These are phyloP conservation scores for Dactylellina cionopaga DNA, from an alignment of 2,329 filamentous ascomycete genomes.

Conservation along the genomic window DNA sequence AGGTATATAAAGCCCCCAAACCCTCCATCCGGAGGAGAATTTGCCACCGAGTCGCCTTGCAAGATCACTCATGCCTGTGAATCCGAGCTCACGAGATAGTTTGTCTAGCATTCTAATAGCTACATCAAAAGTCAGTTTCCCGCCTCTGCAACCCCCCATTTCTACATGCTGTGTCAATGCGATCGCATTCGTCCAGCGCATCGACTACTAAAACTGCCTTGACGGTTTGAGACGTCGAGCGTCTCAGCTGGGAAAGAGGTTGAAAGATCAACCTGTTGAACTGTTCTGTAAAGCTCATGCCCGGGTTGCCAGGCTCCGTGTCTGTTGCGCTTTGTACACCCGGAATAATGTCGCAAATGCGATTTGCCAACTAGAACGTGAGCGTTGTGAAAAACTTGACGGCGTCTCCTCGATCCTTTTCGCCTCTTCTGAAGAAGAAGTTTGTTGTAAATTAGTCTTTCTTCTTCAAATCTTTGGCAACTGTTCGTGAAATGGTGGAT, in stretches of 20 bases:
- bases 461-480: background rate
- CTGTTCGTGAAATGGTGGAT: constrained; percentile 14
- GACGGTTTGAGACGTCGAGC: background rate
- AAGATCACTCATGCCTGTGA: background rate
- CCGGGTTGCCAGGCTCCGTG: background rate
- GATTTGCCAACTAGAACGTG: background rate
- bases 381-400: constrained; percentile 10
- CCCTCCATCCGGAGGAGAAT: too few relatives aligned
- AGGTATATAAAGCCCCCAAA: too few relatives aligned
- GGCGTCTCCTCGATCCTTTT: constrained; percentile 4
- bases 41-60: background rate
- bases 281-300: background rate
- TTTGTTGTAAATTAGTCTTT: background rate
- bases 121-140: background rate
- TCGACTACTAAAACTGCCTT: constrained; percentile 56
- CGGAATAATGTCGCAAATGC: background rate
- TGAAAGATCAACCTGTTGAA: background rate
- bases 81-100: constrained; percentile 8
- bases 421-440: constrained; percentile 28
- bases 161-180: constrained; percentile 13
- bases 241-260: background rate
- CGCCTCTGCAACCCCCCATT: background rate
- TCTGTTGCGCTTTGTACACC: background rate
- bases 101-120: background rate
- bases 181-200: constrained; percentile 58